A percentile compares a stretch with the other conserved stretches of the same genome.
phyloP scores from a whole-genome alignment of 495 filamentous ascomycete genomes.

The Penicillium psychrofluorescens region DNA sequence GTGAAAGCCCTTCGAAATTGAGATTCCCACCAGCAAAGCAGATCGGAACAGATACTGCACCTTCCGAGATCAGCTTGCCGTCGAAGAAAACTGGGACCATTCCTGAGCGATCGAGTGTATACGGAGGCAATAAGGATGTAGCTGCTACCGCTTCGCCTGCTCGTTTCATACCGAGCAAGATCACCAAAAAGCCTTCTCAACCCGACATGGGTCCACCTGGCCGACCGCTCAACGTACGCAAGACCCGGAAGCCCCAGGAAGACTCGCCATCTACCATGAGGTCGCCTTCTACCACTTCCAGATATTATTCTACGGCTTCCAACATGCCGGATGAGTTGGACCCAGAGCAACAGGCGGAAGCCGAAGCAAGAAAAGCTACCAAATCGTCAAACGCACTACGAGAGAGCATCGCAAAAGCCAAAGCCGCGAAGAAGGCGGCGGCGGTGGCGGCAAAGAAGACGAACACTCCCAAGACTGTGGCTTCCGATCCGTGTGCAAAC shows the following conservation, averaged over 20 bases:
- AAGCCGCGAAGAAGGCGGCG: conserved; percentile 68
- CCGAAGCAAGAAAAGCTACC: conserved; percentile 34
- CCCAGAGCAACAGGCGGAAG: conserved; percentile 21
- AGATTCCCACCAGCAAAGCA: conserved; percentile 18
- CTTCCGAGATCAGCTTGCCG: conserved; percentile 1
- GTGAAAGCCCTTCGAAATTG: conserved; percentile 22
- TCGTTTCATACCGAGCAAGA: conserved; percentile 47
- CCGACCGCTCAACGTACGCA: conserved; percentile 43
- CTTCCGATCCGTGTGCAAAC: conserved; percentile 30
- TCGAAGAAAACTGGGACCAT: conserved; percentile 4
- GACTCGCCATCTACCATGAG: conserved; percentile 18
- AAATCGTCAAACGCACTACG: conserved; percentile 78
- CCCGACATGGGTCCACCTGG: conserved; percentile 36
- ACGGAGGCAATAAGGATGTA: conserved; percentile 41
- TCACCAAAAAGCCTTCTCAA: conserved; percentile 46
- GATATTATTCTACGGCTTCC: conserved; percentile 27
- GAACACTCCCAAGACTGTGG: conserved; percentile 10
- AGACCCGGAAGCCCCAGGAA: conserved; percentile 28
- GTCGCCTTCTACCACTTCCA: conserved; percentile 25
- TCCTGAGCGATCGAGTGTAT: conserved; percentile 11
- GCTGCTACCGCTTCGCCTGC: conserved; percentile 39
- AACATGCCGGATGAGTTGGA: conserved; percentile 22
- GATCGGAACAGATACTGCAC: conserved; percentile 6
- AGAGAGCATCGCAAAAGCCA: conserved; percentile 90
- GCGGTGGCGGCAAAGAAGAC: conserved; percentile 36